Evolutionary conservation across 2,329 filamentous ascomycete genomes (phyloP), one percentile per base, ranked within the genome.

Genomic region (Sclerotinia spermophila): DNA sequence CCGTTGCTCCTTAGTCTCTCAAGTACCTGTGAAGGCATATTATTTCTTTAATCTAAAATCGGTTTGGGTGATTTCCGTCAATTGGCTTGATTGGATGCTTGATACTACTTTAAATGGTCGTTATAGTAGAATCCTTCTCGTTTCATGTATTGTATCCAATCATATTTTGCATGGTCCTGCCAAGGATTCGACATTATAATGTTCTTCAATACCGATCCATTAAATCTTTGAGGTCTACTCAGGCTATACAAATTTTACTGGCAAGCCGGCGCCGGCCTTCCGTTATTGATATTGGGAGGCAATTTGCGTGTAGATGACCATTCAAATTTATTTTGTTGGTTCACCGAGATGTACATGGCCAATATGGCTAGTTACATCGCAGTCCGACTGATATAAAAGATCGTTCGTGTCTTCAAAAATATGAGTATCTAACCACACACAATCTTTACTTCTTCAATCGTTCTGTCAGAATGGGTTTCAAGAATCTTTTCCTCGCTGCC

Each of bases 401-500:
- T 35, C 53, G 40, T 66, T 42, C 68, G 11, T 59, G 44, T 55
- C 40, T 42, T n/a, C n/a, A 3, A 45, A 64, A 61, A 53, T 10
- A 2, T 21, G 44, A 40, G 38, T 35, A 66, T 42, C 35, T 24
- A 38, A 55, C 33, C n/a, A 42, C 62, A 30, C n/a, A 30, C 45
- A 68, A 58, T 51, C 53, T 56, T 44, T 40, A 42, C 42, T 27
- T 73, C 58, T 61, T 71, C 42, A 60, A 67, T 71, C 42, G 42
- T 61, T 24, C 56, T 62, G 55, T 66, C 53, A 76, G 61, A 64
- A 79, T 79, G 77, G 72, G 72, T 51, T 64, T 77, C 30, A 78
- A 75, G 70, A 74, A 72, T 66, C 27, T 72, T 71, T 58, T 77
- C 58, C 24, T 78, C 71, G 71, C 74, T 76, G 79, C 75, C 74